Percentiles rank a stretch among this genome's conserved stretches.
Conservation (phyloP, 2,329 filamentous ascomycete species). For the Passalora sequoiae region DNA sequence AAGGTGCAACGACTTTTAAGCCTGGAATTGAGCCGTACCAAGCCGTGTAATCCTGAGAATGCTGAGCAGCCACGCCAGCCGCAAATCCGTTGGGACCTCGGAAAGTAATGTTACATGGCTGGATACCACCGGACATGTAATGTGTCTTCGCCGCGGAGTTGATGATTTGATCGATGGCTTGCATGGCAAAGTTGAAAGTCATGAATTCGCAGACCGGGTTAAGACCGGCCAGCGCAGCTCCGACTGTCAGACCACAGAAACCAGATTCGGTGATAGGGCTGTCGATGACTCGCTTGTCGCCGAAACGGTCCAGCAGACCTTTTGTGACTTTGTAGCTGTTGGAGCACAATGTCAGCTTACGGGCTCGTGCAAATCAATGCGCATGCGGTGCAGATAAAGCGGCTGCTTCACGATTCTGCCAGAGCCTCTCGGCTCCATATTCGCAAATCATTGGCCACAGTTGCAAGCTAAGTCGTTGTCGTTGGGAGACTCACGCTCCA, state of each 20-base stretch:
- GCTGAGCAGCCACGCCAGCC: conserved; percentile 89
- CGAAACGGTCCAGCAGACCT: conserved; percentile 93
- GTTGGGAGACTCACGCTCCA: conserved; percentile 66
- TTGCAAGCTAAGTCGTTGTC: too few species aligned
- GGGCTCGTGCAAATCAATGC: too few species aligned
- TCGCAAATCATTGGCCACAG: too few species aligned
- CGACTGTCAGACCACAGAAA: conserved; percentile 88
- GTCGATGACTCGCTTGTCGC: conserved; percentile 95
- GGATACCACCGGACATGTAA: conserved; percentile 99
- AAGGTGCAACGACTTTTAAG: conserved; percentile 92
- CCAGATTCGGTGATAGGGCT: conserved; percentile 97
- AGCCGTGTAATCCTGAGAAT: conserved; percentile 97
- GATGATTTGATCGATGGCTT: conserved; percentile 99
- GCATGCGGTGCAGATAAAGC: too few species aligned
- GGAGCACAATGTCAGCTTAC: neutral
- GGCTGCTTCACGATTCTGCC: too few species aligned
- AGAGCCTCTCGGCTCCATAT: too few species aligned
- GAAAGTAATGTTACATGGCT: conserved; percentile 99
- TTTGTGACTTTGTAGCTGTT: conserved; percentile 94
- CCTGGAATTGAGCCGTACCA: conserved; percentile 99
- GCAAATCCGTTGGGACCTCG: conserved; percentile 98
- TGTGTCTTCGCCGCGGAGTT: conserved; percentile 99
- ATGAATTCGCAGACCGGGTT: conserved; percentile 98
- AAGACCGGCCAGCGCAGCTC: conserved; percentile 88
- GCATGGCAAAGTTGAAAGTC: conserved; percentile 99